Evolutionary conservation across 306 rosid species (phyloP).

Genomic region (Castanea sativa): DNA sequence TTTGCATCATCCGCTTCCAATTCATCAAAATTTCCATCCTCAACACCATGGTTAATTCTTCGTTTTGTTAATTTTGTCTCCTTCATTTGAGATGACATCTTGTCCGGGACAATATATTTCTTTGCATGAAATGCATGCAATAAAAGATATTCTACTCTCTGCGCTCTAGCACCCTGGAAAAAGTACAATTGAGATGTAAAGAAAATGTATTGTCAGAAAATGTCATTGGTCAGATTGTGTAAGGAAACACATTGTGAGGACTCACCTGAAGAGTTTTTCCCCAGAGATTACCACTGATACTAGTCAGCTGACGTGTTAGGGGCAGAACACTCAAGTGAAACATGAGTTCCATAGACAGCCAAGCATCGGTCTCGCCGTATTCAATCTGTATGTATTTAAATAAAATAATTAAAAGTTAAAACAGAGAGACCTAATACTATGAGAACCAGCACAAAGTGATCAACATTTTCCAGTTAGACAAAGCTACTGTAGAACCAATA

Average conservation of each 20-base stretch:
- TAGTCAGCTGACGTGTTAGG: conserved; percentile 94
- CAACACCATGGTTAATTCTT: conserved; percentile 44
- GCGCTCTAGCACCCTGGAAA: conserved; percentile 97
- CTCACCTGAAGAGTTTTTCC: conserved; percentile 94
- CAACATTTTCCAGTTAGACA: conserved; percentile 10
- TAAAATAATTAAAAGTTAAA: not conserved
- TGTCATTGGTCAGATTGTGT: conserved; percentile 17
- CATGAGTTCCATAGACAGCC: conserved; percentile 99
- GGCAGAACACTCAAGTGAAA: conserved; percentile 96
- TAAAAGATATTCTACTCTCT: conserved; percentile 91
- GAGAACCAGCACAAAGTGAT: conserved; percentile 19
- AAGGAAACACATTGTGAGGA: conserved; percentile 14
- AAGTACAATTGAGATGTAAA: conserved; percentile 14
- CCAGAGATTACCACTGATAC: conserved; percentile 95
- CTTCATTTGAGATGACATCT: conserved; percentile 50
- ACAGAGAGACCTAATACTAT: conserved; percentile 1
- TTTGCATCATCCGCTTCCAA: conserved; percentile 47
- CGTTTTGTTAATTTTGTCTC: conserved; percentile 62
- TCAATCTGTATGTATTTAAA: conserved; percentile 63
- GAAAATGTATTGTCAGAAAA: conserved; percentile 3
- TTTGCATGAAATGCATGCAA: conserved; percentile 93
- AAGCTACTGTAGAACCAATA: not conserved
- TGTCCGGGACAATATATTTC: conserved; percentile 91
- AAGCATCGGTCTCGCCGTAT: conserved; percentile 94
- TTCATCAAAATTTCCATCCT: conserved; percentile 48